A percentile compares a stretch with the other conserved stretches of the same genome.
Conservation (phyloP, 2,329 filamentous ascomycete genomes). For the Fusarium sp. region DNA sequence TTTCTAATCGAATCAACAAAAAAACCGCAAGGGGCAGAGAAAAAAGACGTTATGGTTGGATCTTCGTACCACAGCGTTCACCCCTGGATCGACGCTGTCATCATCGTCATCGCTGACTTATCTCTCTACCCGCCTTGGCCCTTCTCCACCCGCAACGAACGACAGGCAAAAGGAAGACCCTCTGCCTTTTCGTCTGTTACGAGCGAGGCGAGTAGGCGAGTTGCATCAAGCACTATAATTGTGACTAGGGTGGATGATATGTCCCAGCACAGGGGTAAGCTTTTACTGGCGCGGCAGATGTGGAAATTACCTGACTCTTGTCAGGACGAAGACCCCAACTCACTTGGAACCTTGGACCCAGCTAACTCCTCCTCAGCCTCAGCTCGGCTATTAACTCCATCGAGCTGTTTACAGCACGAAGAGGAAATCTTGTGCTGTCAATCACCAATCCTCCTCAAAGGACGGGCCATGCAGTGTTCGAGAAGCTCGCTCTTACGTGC, state of each 20-base stretch:
- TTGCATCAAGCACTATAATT: neutral
- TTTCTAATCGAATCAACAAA: constrained; percentile 7
- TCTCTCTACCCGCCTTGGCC: constrained; percentile 31
- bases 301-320: constrained; percentile 39
- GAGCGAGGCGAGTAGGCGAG: constrained; percentile 5
- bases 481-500: constrained; percentile 36
- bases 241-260: constrained; percentile 9
- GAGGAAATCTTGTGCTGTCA: constrained; percentile 20
- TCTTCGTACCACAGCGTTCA: neutral
- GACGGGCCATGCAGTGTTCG: constrained; percentile 18
- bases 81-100: constrained; percentile 39
- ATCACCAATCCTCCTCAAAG: constrained; percentile 10
- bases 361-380: constrained; percentile 10
- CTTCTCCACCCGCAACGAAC: constrained; percentile 29
- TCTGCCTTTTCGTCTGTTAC: constrained; percentile 8
- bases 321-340: constrained; percentile 9
- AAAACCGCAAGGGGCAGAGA: neutral
- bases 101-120: constrained; percentile 39
- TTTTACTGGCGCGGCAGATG: constrained; percentile 31
- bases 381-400: constrained; percentile 1
- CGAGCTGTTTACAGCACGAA: neutral
- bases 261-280: constrained; percentile 30
- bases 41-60: constrained; percentile 3
- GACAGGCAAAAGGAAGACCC: constrained; percentile 8
- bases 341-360: neutral